These are phyloP conservation scores for Heterobasidion irregulare DNA, from an alignment of 1,284 basidiomycete species.

Conservation along the genomic window DNA sequence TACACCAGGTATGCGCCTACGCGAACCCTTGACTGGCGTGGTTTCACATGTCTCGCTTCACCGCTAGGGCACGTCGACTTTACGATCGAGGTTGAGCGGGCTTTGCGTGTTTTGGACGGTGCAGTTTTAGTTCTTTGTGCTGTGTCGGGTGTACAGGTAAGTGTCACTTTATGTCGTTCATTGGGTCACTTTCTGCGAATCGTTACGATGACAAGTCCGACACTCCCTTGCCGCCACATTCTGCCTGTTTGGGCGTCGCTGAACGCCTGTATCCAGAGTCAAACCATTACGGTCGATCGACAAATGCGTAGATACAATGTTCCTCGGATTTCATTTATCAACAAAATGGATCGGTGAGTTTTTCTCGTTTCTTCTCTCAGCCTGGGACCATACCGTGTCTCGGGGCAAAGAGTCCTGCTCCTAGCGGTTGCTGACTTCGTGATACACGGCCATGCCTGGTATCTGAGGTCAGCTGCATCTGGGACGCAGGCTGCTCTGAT, in stretches of 20 bases:
- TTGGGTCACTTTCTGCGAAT: too few relatives aligned
- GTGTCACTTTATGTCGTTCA: constrained; percentile 10
- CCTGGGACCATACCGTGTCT: too few relatives aligned
- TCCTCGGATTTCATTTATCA: constrained; percentile 94
- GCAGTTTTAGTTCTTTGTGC: constrained; percentile 96
- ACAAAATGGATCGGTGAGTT: constrained; percentile 93
- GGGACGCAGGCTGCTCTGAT: too few relatives aligned
- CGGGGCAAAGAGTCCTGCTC: too few relatives aligned
- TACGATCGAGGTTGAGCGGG: constrained; percentile 98
- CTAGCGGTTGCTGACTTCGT: too few relatives aligned
- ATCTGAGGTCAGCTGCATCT: too few relatives aligned
- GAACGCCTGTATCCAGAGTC: constrained; percentile 46
- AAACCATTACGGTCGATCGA: constrained; percentile 98
- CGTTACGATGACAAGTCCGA: not conserved
- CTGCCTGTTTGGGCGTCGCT: too few relatives aligned
- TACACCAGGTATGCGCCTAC: constrained; percentile 73
- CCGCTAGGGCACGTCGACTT: constrained; percentile 92
- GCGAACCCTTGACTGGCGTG: not conserved
- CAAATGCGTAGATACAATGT: constrained; percentile 98
- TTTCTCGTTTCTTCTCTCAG: too few relatives aligned
- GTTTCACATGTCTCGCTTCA: not conserved
- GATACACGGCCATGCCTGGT: too few relatives aligned
- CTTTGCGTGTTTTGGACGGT: constrained; percentile 93
- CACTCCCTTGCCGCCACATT: too few relatives aligned
- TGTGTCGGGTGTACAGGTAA: constrained; percentile 89